phyloP scores from a whole-genome alignment of 371 early-diverging fungal species.

The Lichtheimia corymbifera region DNA sequence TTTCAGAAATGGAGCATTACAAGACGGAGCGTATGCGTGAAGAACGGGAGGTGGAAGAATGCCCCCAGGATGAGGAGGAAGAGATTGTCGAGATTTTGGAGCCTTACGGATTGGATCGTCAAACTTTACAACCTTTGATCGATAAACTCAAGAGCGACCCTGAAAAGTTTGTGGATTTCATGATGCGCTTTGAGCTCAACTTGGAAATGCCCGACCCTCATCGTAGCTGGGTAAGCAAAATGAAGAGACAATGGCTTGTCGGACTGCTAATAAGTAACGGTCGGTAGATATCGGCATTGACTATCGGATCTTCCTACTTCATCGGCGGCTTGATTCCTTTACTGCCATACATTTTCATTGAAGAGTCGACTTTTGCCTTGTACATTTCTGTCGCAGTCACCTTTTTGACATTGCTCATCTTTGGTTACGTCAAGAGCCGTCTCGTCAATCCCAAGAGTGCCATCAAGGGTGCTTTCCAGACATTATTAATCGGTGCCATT shows the following conservation, averaged over 20 bases:
- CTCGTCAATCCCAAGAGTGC: constrained; percentile 55
- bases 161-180: constrained; percentile 70
- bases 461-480: constrained; percentile 57
- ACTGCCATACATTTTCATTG: constrained; percentile 65
- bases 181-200: constrained; percentile 77
- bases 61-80: constrained; percentile 64
- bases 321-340: constrained; percentile 73
- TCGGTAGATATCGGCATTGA: constrained; percentile 58
- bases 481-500: constrained; percentile 62
- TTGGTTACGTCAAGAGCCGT: constrained; percentile 65
- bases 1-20: constrained; percentile 72
- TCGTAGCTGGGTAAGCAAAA: constrained; percentile 56
- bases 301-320: constrained; percentile 71
- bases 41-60: constrained; percentile 55
- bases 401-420: constrained; percentile 57
- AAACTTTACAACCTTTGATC: constrained; percentile 64
- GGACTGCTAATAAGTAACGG: background rate
- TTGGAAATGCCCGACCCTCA: constrained; percentile 65
- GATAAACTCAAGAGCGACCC: constrained; percentile 55
- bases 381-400: constrained; percentile 61
- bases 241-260: background rate
- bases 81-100: constrained; percentile 65
- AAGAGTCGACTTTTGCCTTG: constrained; percentile 48
- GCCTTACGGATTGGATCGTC: constrained; percentile 62
- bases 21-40: constrained; percentile 63